Conservation (phyloP, 2,329 filamentous ascomycete species). For the Neofusicoccum kwambonambiense region DNA sequence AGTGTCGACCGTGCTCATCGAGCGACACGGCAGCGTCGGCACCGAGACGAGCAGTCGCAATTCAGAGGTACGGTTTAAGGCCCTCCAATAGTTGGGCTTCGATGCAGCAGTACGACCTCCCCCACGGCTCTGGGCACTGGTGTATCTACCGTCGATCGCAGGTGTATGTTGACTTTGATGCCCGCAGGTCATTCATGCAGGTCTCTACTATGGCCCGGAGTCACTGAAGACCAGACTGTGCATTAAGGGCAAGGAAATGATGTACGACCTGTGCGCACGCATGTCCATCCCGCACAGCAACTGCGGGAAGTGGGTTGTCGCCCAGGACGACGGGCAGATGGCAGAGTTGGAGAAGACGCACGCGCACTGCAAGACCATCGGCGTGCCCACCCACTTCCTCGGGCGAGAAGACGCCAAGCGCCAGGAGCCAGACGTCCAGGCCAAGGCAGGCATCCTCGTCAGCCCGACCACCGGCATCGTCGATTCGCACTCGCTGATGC, state of each 20-base stretch:
- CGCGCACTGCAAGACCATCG: conserved; percentile 52
- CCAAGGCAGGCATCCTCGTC: conserved; percentile 73
- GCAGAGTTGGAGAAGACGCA: conserved; percentile 60
- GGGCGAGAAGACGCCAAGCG: conserved; percentile 57
- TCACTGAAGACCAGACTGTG: conserved; percentile 84
- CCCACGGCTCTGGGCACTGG: not conserved
- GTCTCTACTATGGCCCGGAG: conserved; percentile 78
- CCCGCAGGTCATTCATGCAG: conserved; percentile 80
- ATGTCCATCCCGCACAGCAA: conserved; percentile 69
- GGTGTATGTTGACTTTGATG: not conserved
- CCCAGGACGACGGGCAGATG: conserved; percentile 72
- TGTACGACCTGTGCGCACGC: conserved; percentile 74
- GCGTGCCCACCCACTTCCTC: conserved; percentile 73
- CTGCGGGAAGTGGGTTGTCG: conserved; percentile 92
- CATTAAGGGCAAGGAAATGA: conserved; percentile 68
- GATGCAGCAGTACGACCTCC: not conserved
- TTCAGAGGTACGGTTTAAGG: conserved; percentile 62
- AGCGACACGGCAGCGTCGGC: conserved; percentile 72
- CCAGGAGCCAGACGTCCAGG: conserved; percentile 74
- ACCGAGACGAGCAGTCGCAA: conserved; percentile 89
- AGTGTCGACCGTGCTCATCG: conserved; percentile 72
- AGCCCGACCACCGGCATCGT: conserved; percentile 85
- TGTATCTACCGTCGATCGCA: not conserved
- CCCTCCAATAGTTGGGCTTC: conserved; percentile 1
- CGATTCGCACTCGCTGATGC: conserved; percentile 83